Percentiles rank a stretch among this genome's conserved stretches.
phyloP scores from a whole-genome alignment of 2,329 filamentous ascomycete genomes.

The Exophiala sideris region DNA sequence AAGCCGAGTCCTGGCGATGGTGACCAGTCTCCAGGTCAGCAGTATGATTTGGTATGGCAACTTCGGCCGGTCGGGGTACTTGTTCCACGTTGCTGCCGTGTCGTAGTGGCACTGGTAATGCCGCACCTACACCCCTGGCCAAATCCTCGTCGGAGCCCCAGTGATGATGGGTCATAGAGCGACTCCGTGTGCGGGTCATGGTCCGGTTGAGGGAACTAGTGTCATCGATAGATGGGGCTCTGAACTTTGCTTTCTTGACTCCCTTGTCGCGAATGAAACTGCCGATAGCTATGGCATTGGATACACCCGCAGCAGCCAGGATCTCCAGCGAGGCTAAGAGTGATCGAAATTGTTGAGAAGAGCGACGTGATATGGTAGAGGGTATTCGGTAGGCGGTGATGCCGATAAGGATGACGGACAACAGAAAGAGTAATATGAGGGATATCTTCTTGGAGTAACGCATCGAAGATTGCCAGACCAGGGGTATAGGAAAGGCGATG shows the following conservation, averaged over 20 bases:
- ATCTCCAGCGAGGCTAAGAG: slow-evolving; percentile 88
- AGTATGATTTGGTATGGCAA: slow-evolving; percentile 7
- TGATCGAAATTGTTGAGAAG: slow-evolving; percentile 81
- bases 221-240: slow-evolving; percentile 46
- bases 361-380: slow-evolving; percentile 66
- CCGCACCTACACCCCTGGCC: slow-evolving; percentile 73
- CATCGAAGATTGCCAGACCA: slow-evolving; percentile 79
- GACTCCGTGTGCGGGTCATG: slow-evolving; percentile 43
- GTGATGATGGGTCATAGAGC: slow-evolving; percentile 64
- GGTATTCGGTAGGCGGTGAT: slow-evolving; percentile 81
- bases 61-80: slow-evolving; percentile 18
- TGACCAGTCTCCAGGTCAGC: slow-evolving; percentile 21
- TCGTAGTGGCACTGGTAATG: slow-evolving; percentile 54
- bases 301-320: slow-evolving; percentile 78
- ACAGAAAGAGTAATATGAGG: slow-evolving; percentile 74
- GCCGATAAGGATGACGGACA: slow-evolving; percentile 75
- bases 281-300: slow-evolving; percentile 85
- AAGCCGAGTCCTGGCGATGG: slow-evolving; percentile 29
- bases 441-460: slow-evolving; percentile 72
- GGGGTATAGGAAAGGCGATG: slow-evolving; percentile 82
- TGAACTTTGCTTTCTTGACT: slow-evolving; percentile 83
- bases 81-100: slow-evolving; percentile 24
- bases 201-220: slow-evolving; percentile 34
- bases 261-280: slow-evolving; percentile 90
- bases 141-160: slow-evolving; percentile 93